Percentiles rank a stretch among this genome's conserved stretches.
Conservation (phyloP, 78 protist genomes). For the Dictyostelium firmibasis region DNA sequence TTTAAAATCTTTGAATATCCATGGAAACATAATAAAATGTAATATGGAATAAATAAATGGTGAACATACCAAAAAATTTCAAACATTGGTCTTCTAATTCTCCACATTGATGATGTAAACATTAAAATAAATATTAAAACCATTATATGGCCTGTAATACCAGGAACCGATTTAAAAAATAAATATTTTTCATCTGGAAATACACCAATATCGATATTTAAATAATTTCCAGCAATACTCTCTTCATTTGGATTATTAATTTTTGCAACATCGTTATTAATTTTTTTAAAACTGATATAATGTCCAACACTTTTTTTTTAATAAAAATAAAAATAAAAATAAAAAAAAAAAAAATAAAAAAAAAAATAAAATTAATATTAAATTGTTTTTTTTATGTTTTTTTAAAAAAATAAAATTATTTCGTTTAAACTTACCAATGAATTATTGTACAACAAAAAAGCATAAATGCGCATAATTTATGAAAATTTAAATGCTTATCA, state of each 20-base stretch:
- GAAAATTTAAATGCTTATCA: slow-evolving; percentile 87
- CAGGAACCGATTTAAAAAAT: slow-evolving; percentile 30
- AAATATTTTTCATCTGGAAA: slow-evolving; percentile 18
- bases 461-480: slow-evolving; percentile 70
- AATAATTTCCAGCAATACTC: background rate
- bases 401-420: background rate
- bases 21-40: slow-evolving; percentile 48
- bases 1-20: slow-evolving; percentile 46
- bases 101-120: slow-evolving; percentile 33
- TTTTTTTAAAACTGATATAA: slow-evolving; percentile 30
- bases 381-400: background rate
- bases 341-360: too few species aligned
- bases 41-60: slow-evolving; percentile 52
- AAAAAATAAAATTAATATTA: background rate
- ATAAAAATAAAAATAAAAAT: background rate
- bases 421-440: slow-evolving; percentile 46
- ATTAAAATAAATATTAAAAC: slow-evolving; percentile 16
- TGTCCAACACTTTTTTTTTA: slow-evolving; percentile 13
- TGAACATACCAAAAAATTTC: slow-evolving; percentile 74
- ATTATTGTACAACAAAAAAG: slow-evolving; percentile 39
- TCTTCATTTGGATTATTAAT: background rate
- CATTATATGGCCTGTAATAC: slow-evolving; percentile 63
- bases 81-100: slow-evolving; percentile 74
- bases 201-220: background rate
- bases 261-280: background rate